Evolutionary conservation across 768 basidiomycete genomes (phyloP).

Genomic region (Leccinum ochraceum): DNA sequence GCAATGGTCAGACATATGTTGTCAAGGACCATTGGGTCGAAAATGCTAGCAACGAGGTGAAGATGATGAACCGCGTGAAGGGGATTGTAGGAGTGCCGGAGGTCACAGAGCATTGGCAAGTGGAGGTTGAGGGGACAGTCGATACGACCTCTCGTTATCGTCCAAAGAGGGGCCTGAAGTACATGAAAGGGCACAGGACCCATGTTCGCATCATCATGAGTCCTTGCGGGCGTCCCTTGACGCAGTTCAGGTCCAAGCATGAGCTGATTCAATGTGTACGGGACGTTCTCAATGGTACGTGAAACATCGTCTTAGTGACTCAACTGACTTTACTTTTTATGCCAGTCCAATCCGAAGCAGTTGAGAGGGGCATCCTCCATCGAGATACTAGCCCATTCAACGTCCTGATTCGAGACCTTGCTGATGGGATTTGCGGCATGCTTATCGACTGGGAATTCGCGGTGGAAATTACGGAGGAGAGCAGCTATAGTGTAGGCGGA

Average conservation of each 20-base stretch:
- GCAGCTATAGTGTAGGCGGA: neutral
- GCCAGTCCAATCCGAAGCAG: neutral
- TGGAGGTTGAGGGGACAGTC: neutral
- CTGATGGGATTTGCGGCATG: too few species aligned
- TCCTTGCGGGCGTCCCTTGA: neutral
- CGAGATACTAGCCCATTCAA: too few species aligned
- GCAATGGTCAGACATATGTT: neutral
- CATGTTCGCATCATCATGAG: neutral
- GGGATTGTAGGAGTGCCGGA: neutral
- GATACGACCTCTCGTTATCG: neutral
- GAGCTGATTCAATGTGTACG: neutral
- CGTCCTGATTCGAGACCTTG: too few species aligned
- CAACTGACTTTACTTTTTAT: too few species aligned
- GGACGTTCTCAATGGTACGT: neutral
- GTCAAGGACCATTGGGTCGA: neutral
- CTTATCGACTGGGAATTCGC: too few species aligned
- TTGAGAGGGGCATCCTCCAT: too few species aligned
- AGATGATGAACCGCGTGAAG: neutral
- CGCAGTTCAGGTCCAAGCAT: neutral
- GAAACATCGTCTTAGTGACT: neutral
- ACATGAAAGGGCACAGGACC: neutral
- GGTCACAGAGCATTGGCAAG: neutral
- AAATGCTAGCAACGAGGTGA: neutral
- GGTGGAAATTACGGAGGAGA: too few species aligned
- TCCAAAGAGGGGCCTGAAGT: neutral